Conservation (phyloP, 306 rosid species). For the Pueraria montana region DNA sequence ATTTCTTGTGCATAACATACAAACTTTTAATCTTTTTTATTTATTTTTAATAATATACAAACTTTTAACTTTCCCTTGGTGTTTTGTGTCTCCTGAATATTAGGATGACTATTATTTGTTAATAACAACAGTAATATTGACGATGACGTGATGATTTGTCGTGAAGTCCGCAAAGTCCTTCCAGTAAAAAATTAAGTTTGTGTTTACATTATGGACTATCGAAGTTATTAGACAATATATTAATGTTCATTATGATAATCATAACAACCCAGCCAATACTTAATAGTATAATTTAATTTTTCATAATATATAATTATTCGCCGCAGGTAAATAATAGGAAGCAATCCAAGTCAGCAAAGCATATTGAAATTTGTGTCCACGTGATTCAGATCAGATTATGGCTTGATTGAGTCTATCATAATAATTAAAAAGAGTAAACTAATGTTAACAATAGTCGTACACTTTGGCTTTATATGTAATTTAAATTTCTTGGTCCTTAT, state of each 20-base stretch:
- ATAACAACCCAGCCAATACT: not conserved
- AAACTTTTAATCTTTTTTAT: not conserved
- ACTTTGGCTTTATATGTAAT: constrained; percentile 34
- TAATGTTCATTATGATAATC: constrained; percentile 20
- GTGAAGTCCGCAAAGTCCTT: constrained; percentile 7
- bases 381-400: constrained; percentile 34
- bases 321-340: constrained; percentile 36
- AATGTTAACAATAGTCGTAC: not conserved
- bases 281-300: not conserved
- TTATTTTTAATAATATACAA: not conserved
- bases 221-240: constrained; percentile 13
- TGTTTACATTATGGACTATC: not conserved
- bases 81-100: constrained; percentile 4
- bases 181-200: not conserved
- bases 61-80: not conserved
- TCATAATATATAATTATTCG: constrained; percentile 13
- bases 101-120: constrained; percentile 22
- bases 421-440: constrained; percentile 9
- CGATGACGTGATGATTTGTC: not conserved
- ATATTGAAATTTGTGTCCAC: constrained; percentile 38
- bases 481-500: not conserved
- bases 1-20: not conserved
- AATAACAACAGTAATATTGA: not conserved
- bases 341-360: constrained; percentile 50
- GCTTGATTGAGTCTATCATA: constrained; percentile 8